Evolutionary conservation across 2,329 filamentous ascomycete species (phyloP), one percentile per base, ranked within the genome.

Genomic region (Microdochium nivale): DNA sequence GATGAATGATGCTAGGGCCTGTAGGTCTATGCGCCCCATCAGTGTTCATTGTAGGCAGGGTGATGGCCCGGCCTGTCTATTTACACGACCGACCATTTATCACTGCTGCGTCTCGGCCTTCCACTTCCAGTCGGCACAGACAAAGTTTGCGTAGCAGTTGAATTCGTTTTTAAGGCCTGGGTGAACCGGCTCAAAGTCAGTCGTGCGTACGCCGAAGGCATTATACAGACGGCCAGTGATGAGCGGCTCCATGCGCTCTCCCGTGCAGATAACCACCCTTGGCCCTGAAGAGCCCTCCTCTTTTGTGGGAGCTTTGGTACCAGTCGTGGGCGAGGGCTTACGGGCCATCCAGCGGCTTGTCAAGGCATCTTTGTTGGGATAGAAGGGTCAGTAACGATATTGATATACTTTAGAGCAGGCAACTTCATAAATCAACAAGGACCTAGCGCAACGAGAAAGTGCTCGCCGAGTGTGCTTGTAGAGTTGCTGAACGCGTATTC

Each of bases 131-230:
- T 65, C 66, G 7, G 69, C 69, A 59, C 83, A 80, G 64, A 88
- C 84, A 62, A 88, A 91, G 62, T 88, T 91, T 24, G 88, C 81
- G 62, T 89, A 92, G 66, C 86, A 90, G 62, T 80, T 78, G 64
- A 90, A 94, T 67, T 90, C 86, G 62, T 94, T 94, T 66, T 86
- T 88, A 54, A 94, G 68, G 0, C 86, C 86, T 55, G 81, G 80
- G n/a, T 92, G 88, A 56, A 76, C 72, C 3, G 84, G 83, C 60
- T 84, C 79, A 62, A 84, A 90, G 1, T 78, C 80, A 1, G 87
- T 91, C 3, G 83, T 83, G 51, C 66, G 70, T 25, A 86, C 68
- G 2, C 83, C 83, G 32, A 82, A 71, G 46, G 80, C 75, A 47
- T 72, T 71, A 65, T 91, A 91, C n/a, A 92, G 70, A 19, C n/a